phyloP scores from a whole-genome alignment of 169 alveolate species.

The Cardiosporidium cionae region DNA sequence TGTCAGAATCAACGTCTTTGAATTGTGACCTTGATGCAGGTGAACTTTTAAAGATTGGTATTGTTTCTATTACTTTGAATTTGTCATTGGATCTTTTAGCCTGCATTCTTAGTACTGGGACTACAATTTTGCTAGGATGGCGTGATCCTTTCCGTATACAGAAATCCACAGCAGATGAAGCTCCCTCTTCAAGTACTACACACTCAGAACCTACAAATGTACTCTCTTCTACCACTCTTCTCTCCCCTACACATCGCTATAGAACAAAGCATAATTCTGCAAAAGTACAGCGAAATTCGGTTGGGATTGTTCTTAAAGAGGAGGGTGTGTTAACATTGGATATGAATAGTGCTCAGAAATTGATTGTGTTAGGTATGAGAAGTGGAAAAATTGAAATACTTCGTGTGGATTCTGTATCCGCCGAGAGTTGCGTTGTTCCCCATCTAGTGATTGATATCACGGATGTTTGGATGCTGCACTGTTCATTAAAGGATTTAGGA shows the following conservation, averaged over 20 bases:
- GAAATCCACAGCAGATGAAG: not conserved
- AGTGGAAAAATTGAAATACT: not conserved
- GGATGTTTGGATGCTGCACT: too few species aligned
- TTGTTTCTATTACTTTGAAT: not conserved
- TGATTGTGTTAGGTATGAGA: not conserved
- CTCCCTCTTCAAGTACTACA: not conserved
- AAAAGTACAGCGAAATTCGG: not conserved
- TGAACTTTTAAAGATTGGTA: too few species aligned
- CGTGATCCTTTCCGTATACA: not conserved
- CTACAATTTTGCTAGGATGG: not conserved
- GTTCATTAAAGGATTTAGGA: too few species aligned
- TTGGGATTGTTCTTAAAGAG: not conserved
- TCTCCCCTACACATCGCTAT: too few species aligned
- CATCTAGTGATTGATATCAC: too few species aligned
- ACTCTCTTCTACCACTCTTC: too few species aligned
- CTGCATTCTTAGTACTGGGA: not conserved
- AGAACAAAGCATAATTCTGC: not conserved
- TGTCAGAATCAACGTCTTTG: too few species aligned
- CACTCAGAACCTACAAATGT: not conserved
- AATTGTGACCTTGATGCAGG: too few species aligned
- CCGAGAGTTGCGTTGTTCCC: too few species aligned
- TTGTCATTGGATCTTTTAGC: not conserved
- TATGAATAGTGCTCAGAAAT: not conserved
- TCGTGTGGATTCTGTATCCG: too few species aligned
- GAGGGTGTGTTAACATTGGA: not conserved